phyloP scores from a whole-genome alignment of 2,329 filamentous ascomycete species.

The Aspergillus amoenus region DNA sequence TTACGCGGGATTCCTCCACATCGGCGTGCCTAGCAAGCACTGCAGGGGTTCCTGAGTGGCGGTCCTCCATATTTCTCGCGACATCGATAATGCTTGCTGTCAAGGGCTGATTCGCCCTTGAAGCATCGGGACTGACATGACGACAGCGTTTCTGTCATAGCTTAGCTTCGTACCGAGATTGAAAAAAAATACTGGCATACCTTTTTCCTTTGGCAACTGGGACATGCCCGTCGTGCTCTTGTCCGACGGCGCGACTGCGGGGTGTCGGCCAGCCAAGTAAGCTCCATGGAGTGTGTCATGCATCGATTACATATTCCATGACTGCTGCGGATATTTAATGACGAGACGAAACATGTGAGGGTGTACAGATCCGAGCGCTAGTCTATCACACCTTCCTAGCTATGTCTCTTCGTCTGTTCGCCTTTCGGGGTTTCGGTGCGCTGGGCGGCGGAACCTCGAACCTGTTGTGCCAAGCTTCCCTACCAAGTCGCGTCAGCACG shows the following conservation, averaged over 20 bases:
- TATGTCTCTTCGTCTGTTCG: too few species aligned
- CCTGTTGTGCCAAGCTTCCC: background rate
- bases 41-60: background rate
- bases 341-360: background rate
- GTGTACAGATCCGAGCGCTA: background rate
- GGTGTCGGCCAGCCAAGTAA: conserved; percentile 36
- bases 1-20: background rate
- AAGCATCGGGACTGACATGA: conserved; percentile 21
- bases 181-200: conserved; percentile 5
- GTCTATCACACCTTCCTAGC: background rate
- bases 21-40: background rate
- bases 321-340: background rate
- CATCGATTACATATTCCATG: background rate
- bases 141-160: conserved; percentile 33
- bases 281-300: conserved; percentile 25
- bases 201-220: conserved; percentile 34
- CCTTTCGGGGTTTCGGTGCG: too few species aligned
- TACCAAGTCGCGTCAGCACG: background rate
- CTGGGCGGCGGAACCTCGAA: too few species aligned
- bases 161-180: background rate
- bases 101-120: background rate
- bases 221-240: conserved; percentile 32
- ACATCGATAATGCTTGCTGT: background rate
- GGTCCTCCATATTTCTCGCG: background rate
- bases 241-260: conserved; percentile 33